Evolutionary conservation across 257 asterid genomes (phyloP).

Genomic region (Nicotiana undulata): DNA sequence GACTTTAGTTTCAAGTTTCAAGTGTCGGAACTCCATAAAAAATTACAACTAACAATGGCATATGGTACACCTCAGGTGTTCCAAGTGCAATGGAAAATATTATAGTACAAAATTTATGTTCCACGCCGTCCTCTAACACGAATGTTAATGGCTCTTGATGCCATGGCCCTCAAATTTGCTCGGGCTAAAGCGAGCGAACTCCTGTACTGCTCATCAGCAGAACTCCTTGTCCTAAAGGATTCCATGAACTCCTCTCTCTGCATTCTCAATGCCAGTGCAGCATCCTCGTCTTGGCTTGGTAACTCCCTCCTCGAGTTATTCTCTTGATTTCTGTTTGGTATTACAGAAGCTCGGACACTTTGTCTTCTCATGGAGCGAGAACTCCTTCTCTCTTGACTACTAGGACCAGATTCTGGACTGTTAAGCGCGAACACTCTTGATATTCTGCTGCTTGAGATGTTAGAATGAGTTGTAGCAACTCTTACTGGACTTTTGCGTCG

Average conservation of each 20-base stretch:
- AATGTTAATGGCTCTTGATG: slow-evolving; percentile 49
- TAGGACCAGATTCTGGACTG: slow-evolving; percentile 38
- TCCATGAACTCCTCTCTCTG: slow-evolving; percentile 90
- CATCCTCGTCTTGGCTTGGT: slow-evolving; percentile 76
- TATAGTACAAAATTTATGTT: neutral
- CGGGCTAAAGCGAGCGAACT: slow-evolving; percentile 49
- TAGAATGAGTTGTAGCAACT: slow-evolving; percentile 4
- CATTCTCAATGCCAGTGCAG: slow-evolving; percentile 84
- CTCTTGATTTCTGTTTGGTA: slow-evolving; percentile 13
- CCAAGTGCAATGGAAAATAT: neutral
- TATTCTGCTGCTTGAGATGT: slow-evolving; percentile 15
- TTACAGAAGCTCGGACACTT: slow-evolving; percentile 19
- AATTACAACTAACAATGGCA: neutral
- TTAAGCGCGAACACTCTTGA: slow-evolving; percentile 27
- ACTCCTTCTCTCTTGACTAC: slow-evolving; percentile 24
- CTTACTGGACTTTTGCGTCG: slow-evolving; percentile 19
- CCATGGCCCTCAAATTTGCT: slow-evolving; percentile 89
- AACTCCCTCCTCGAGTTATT: slow-evolving; percentile 23
- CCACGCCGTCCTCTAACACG: slow-evolving; percentile 22
- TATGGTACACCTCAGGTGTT: too few species aligned
- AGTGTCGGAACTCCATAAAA: neutral
- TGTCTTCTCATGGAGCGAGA: slow-evolving; percentile 22
- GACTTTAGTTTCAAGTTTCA: neutral
- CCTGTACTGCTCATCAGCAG: slow-evolving; percentile 11
- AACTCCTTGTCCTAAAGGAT: slow-evolving; percentile 22